Evolutionary conservation across 2,329 filamentous ascomycete genomes (phyloP), one percentile per base, ranked within the genome.

Genomic region (Arachnomyces sp.): DNA sequence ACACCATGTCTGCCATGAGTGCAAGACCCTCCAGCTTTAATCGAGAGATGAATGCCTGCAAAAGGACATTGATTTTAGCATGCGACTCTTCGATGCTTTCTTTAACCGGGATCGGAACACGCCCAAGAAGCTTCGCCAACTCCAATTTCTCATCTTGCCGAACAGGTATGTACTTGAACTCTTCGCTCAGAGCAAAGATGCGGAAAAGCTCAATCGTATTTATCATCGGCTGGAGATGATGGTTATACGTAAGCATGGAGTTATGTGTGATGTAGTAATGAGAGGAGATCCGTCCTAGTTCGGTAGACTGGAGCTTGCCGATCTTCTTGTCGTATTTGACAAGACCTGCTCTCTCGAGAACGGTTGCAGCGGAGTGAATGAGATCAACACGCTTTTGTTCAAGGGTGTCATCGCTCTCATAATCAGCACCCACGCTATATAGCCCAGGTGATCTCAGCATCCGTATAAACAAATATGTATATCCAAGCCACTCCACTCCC

Each of bases 141-240:
- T 98, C 92, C 25, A 98, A 73, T 69, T 96, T 96, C 71, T 98
- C 92, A 54, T 98, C 92, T 57, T 95, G 89, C 31, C 92, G 84
- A 28, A 98, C 90, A 2, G 92, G 92, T 31, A 98, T 98, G 62
- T 94, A 98, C 64, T 95, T 96, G 74, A 98, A 98, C 63, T 98
- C 92, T 40, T 93, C 87, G 56, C 92, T 96, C 28, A 96, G 75
- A 9, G 93, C 84, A 59, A 98, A 98, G 18, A 98, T 82, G 31
- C 93, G 82, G 79, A 98, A 96, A 31, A 98, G 76, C 65, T 98
- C 92, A 48, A 98, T 95, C 4, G 86, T 86, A 17, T 85, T 87
- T 52, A 95, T 92, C 8, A 84, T 87, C 11, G 90, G 88, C 59
- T 95, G 89, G 35, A 98, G 86, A 50, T 96, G 83, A 58, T 85